Base-by-base conservation (phyloP, 2,329 filamentous ascomycete genomes). In the Colletotrichum sp. region DNA sequence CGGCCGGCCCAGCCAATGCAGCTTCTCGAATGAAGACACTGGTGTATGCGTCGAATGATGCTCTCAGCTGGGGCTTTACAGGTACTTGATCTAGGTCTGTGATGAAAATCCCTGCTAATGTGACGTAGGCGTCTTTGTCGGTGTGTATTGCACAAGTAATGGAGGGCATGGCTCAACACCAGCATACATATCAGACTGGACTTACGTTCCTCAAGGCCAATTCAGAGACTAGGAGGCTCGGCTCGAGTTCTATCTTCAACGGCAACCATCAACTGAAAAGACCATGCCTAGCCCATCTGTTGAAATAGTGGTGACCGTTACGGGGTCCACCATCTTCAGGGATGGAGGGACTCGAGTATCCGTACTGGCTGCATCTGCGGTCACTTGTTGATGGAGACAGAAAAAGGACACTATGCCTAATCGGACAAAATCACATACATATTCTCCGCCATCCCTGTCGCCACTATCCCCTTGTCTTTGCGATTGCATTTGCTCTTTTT, bases 71-170 rank as follows among this genome's bases (percentile, higher is more conserved):
- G 34, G 69, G 69, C 7, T 80, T 80, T 72, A 86, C 86, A 61
- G 85, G 86, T 85, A 80, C 83, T 79, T 29, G 11, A 11, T 65
- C 13, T 25, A 16, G 8, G 16, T 27, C 12, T 15, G 32, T 22
- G 11, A 44, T 25, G 15, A 19, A 29, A 61, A 27, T 34, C 6
- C n/a, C 13, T 44, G 25, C 62, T 59, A 44, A 13, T 34, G 25
- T 63, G 30, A 15, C 39, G 80, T 78, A 85, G 89, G 89, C 1
- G 86, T 86, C 2, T 81, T 91, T 25, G 76, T 92, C 0, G 90
- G 89, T 1, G 84, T 87, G 1, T 91, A 90, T 79, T 87, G 86
- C 55, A 91, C 90, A 6, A 89, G 82, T 32, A 91, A 91, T 77
- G 89, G 89, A 1, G 84, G 85, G 3, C 80, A 84, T 13, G 86